Base-by-base conservation (phyloP, 1,284 basidiomycete species). In the Schizopora paradoxa region DNA sequence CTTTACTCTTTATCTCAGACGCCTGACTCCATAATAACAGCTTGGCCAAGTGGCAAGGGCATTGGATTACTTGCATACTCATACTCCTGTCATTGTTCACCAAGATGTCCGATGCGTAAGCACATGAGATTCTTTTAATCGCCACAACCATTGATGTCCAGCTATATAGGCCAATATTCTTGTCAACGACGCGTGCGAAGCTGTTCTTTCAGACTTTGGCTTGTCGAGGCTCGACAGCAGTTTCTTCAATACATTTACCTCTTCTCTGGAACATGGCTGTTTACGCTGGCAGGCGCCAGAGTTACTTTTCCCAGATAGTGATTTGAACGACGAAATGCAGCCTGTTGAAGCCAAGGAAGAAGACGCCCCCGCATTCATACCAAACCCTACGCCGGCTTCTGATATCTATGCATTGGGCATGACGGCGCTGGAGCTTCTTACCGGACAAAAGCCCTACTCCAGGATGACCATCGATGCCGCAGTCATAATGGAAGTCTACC, bases 201-300 rank as follows among this genome's bases (percentile, higher is more conserved):
- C 58, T 4, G 43, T 62, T 2, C 54, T 66, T 5, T 59, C 59
- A 33, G 63, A 65, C 50, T 64, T 62, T 49, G 63, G 63, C 2
- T 49, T 65, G 6, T 57, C 64, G 6, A 52, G 56, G 13, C 48
- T 63, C 32, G 31, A 44, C 25, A 36, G 27, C 34, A 31, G 37
- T 14, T 35, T 34, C n/a, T 44, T 44, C 43, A 18, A 8, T n/a
- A 16, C 28, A 6, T 13, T 43, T 10, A 23, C 22, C n/a, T 43
- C 41, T 13, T 14, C 18, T 8, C 8, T 48, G 21, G 32, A 43
- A 18, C 33, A 36, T 19, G 46, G 46, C 4, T 32, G 35, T 26
- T 16, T n/a, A 4, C 46, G 46, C 6, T 48, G 46, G 46, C 32
- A 18, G 4, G 46, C 46, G 14, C 46, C 19, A n/a, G 46, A 48